Conservation (phyloP, 208 protist genomes). For the Crithidia sp. region DNA sequence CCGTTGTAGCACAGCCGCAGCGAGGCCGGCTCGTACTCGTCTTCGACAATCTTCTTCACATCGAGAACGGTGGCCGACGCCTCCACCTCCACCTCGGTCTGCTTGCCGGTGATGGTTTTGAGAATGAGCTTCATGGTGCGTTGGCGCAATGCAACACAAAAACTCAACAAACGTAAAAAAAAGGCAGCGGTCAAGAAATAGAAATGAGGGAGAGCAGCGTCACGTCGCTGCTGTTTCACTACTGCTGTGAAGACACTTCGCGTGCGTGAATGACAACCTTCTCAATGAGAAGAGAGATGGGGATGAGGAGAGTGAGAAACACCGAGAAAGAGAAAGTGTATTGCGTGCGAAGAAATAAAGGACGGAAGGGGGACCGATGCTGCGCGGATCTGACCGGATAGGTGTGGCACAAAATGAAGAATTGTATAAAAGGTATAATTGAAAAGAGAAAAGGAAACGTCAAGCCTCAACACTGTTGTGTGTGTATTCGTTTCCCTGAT, state of each 20-base stretch:
- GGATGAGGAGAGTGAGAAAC: neutral
- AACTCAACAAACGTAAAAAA: neutral
- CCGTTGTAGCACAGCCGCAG: conserved; percentile 82
- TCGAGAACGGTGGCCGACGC: conserved; percentile 51
- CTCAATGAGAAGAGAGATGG: too few relatives aligned
- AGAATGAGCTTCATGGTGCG: conserved; percentile 76
- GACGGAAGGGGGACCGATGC: too few relatives aligned
- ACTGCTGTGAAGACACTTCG: too few relatives aligned
- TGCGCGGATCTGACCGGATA: too few relatives aligned
- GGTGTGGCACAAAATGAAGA: too few relatives aligned
- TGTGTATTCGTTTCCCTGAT: too few relatives aligned
- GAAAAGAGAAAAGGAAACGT: too few relatives aligned
- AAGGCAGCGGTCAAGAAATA: neutral
- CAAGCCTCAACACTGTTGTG: too few relatives aligned
- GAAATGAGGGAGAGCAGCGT: neutral
- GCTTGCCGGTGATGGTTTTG: conserved; percentile 65
- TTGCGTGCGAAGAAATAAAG: too few relatives aligned
- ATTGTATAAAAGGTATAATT: too few relatives aligned
- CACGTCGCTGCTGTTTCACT: neutral
- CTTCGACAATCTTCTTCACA: conserved; percentile 69
- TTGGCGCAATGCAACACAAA: neutral
- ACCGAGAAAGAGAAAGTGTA: neutral
- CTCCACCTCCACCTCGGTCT: conserved; percentile 62
- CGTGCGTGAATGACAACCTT: neutral
- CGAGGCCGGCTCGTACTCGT: conserved; percentile 70